phyloP scores from a whole-genome alignment of 176 grass and related monocot species.

The sorghum (Sorghum bicolor) region Sorghum_bicolor_NCBIv3 NC_012872.2:57193001-57193500 shows the following conservation, averaged over 20 bases:
- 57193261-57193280: not conserved
- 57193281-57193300: conserved; percentile 25
- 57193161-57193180: conserved; percentile 36
- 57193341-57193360: not conserved
- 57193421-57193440: conserved; percentile 64
- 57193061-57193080: conserved; percentile 6
- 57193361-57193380: not conserved
- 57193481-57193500: conserved; percentile 57
- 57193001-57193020: conserved; percentile 32
- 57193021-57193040: not conserved
- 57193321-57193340: conserved; percentile 22
- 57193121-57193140: conserved; percentile 54
- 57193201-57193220: conserved; percentile 37
- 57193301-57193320: conserved; percentile 48
- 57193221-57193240: not conserved
- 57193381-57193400: not conserved
- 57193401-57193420: conserved; percentile 53
- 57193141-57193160: conserved; percentile 32
- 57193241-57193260: conserved; percentile 20
- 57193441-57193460: conserved; percentile 36
- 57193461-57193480: conserved; percentile 1
- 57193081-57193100: conserved; percentile 41
- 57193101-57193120: conserved; percentile 27
- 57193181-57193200: conserved; percentile 49
- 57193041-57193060: conserved; percentile 15